Conservation (phyloP, 2,329 filamentous ascomycete genomes). For the Xylaria sp. region DNA sequence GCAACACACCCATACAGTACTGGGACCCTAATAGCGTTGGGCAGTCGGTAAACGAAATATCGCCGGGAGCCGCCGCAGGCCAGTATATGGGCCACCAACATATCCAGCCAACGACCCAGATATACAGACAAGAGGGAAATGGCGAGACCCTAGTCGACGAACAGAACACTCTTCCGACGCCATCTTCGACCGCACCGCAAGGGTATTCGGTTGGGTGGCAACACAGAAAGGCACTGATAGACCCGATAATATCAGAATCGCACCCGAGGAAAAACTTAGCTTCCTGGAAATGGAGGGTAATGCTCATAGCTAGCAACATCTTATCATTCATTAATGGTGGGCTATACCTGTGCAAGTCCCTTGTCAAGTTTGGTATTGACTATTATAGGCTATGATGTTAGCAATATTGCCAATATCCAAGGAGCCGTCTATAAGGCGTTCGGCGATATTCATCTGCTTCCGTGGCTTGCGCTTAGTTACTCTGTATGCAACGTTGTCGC, state of each 20-base stretch:
- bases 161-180: background rate
- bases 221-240: constrained; percentile 28
- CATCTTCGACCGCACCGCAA: constrained; percentile 2
- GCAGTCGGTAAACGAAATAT: constrained; percentile 12
- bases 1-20: constrained; percentile 22
- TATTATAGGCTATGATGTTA: constrained; percentile 54
- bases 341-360: constrained; percentile 18
- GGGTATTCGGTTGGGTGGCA: constrained; percentile 28
- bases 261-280: constrained; percentile 38
- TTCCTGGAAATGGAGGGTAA: constrained; percentile 41
- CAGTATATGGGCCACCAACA: constrained; percentile 24
- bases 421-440: constrained; percentile 66
- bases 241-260: constrained; percentile 25
- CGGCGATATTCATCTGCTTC: constrained; percentile 52
- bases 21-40: constrained; percentile 29
- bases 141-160: background rate
- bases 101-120: constrained; percentile 8
- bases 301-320: constrained; percentile 40
- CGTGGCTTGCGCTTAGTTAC: constrained; percentile 55
- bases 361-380: constrained; percentile 17
- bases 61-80: constrained; percentile 1
- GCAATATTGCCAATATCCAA: constrained; percentile 66
- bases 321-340: constrained; percentile 43
- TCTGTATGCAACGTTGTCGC: constrained; percentile 51
- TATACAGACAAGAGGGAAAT: constrained; percentile 6